Evolutionary conservation across 257 asterid genomes (phyloP), one percentile per base, ranked within the genome.

Genomic region (Salvia hispanica): DNA sequence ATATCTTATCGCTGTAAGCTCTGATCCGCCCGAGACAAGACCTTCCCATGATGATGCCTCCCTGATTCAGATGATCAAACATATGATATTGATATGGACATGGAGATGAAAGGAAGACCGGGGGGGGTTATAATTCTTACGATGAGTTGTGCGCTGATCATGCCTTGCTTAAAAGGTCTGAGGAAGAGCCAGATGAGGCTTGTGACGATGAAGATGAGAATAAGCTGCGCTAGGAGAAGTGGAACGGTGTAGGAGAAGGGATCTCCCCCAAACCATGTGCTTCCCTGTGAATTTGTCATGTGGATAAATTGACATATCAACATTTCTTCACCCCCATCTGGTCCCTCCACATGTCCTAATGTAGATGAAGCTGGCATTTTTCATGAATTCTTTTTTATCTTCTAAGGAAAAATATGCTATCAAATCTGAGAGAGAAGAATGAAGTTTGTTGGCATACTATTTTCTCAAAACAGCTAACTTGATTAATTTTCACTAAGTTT

Each of bases 141-240:
- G 14, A 84, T 65, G 59, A 87, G 85, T 66, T 87, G 88, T 18
- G 86, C 86, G 78, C 77, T 82, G 87, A 82, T 51, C 74, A 74
- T 70, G 57, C 89, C 82, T 69, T 84, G 91, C 65, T 81, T 84
- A 58, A 77, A 63, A 52, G 87, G 89, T 57, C 53, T 73, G 64
- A 84, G 46, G 59, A 78, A 15, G 63, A 51, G 6, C 70, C 47
- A 74, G n/a, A 76, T 2, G 52, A 68, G n/a, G 74, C 77, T 77
- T 2, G 79, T 78, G 21, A 78, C 8, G 4, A 67, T 0, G 50
- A 75, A 51, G 56, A 85, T 74, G 53, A 71, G 2, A 48, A 57
- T 14, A 33, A 87, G 34, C 31, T 87, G 91, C 2, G 78, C 69
- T 40, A 87, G 25, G 3, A 78, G 2, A 9, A 78, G 55, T 1